Evolutionary conservation across 2,329 filamentous ascomycete species (phyloP), one percentile per base, ranked within the genome.

Genomic region (Cucurbitaria berberidis): DNA sequence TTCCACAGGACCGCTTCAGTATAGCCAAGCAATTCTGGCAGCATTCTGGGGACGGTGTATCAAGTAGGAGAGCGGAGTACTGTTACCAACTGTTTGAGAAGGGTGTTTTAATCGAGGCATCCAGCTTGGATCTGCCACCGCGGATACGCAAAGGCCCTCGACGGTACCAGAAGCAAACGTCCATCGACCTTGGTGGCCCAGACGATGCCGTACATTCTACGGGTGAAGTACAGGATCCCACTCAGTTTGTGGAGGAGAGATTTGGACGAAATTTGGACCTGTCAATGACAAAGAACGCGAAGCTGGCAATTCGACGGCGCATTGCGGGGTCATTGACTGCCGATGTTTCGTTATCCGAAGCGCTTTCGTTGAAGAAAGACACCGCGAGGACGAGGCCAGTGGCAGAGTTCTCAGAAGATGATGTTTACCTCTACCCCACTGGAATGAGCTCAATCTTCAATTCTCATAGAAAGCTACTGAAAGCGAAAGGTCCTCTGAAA

Each of bases 361-460:
- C 84, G 6, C 74, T 87, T 24, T 77, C 82, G n/a, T 74, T 81
- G 19, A 77, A 83, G 19, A 77, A 80, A 13, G 68, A 74, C 41
- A 62, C 66, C 18, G 69, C 74, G 30, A 70, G 71, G 39, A 76
- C 67, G 18, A 66, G 76, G 40, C 67, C 77, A 22, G 79, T 88
- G 2, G 79, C 82, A 10, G 87, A 84, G 21, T 87, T 97, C 45
- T 86, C 85, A 1, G 91, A 96, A 70, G 85, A 90, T 19, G 93
- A 99, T 70, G 89, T 99, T 30, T 96, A 91, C 68, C 82, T 99
- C 0, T 93, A 89, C 62, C 90, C 93, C 0, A 88, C 85, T 35
- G 95, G 95, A 32, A 99, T 99, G 93, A 97, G 91, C 68, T 87
- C 93, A 45, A 97, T 99, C 39, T 99, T 91, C 78, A 91, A 91